phyloP scores from a whole-genome alignment of 495 filamentous ascomycete species.

The Penicillium angulare region DNA sequence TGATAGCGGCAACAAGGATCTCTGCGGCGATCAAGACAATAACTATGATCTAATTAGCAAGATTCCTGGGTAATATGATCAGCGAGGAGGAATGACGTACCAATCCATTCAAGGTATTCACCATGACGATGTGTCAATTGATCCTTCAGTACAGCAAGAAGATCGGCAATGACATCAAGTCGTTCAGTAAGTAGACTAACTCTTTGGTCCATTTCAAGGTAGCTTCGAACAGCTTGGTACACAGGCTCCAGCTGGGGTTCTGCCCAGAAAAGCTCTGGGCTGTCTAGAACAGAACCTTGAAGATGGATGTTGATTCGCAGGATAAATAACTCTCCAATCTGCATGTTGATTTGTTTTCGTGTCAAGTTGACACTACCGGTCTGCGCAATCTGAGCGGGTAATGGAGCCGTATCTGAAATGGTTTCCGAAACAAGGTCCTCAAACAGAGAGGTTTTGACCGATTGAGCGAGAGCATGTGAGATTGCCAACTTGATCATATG shows the following conservation, averaged over 20 bases:
- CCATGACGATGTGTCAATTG: constrained; percentile 96
- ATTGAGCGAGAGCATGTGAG: constrained; percentile 90
- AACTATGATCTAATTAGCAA: constrained; percentile 48
- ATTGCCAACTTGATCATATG: constrained; percentile 99
- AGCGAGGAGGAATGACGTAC: constrained; percentile 45
- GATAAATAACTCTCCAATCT: constrained; percentile 97
- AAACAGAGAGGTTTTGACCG: constrained; percentile 94
- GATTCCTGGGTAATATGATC: not conserved
- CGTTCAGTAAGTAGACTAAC: constrained; percentile 88
- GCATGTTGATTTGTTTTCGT: constrained; percentile 90
- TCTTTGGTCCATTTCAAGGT: constrained; percentile 96
- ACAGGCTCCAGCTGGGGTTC: constrained; percentile 95
- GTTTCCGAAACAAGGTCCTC: constrained; percentile 94
- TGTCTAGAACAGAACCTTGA: constrained; percentile 95
- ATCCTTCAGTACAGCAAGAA: constrained; percentile 92
- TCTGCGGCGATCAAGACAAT: constrained; percentile 95
- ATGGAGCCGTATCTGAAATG: constrained; percentile 82
- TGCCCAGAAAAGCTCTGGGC: constrained; percentile 96
- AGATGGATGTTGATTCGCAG: constrained; percentile 96
- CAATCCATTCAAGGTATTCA: constrained; percentile 94
- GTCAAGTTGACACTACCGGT: constrained; percentile 87
- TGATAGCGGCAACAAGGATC: constrained; percentile 90
- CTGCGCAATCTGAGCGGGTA: constrained; percentile 84
- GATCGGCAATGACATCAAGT: constrained; percentile 88
- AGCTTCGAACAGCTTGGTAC: constrained; percentile 90